Percentiles rank a stretch among this genome's conserved stretches.
Conservation (phyloP, 2,329 filamentous ascomycete species). For the Lecanosticta acicola region DNA sequence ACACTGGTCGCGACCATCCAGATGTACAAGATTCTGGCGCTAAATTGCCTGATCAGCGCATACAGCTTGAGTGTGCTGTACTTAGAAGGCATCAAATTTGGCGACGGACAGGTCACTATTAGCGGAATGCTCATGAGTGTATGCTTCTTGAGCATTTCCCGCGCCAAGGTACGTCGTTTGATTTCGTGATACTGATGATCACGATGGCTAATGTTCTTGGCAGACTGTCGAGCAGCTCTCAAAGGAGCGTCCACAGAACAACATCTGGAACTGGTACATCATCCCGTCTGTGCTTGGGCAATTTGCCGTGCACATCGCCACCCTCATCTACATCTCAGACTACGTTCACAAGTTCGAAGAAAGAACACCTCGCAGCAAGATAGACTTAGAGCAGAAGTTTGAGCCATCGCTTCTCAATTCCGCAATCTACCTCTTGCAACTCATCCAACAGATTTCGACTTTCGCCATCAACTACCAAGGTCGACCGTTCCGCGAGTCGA, state of each 20-base stretch:
- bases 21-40: slow-evolving; percentile 97
- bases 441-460: slow-evolving; percentile 98
- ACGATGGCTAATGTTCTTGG: slow-evolving; percentile 25
- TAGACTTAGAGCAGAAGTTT: slow-evolving; percentile 95
- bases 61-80: slow-evolving; percentile 97
- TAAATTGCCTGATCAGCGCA: slow-evolving; percentile 96
- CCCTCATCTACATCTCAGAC: slow-evolving; percentile 86
- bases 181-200: no score
- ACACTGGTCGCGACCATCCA: slow-evolving; percentile 97
- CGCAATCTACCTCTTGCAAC: slow-evolving; percentile 91
- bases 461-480: slow-evolving; percentile 99
- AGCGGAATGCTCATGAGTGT: slow-evolving; percentile 99
- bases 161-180: slow-evolving; percentile 76
- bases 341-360: slow-evolving; percentile 82
- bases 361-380: slow-evolving; percentile 48
- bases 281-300: slow-evolving; percentile 96
- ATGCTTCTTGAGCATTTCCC: slow-evolving; percentile 97
- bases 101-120: slow-evolving; percentile 96
- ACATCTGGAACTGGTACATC: slow-evolving; percentile 99
- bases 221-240: slow-evolving; percentile 86
- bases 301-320: slow-evolving; percentile 91
- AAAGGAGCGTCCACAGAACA: slow-evolving; percentile 94
- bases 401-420: slow-evolving; percentile 89
- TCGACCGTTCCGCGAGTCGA: slow-evolving; percentile 91
- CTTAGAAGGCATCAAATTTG: slow-evolving; percentile 97